A percentile compares a stretch with the other conserved stretches of the same genome.
phyloP scores from a whole-genome alignment of 2,329 filamentous ascomycete species.

The Bipolaris cookei region DNA sequence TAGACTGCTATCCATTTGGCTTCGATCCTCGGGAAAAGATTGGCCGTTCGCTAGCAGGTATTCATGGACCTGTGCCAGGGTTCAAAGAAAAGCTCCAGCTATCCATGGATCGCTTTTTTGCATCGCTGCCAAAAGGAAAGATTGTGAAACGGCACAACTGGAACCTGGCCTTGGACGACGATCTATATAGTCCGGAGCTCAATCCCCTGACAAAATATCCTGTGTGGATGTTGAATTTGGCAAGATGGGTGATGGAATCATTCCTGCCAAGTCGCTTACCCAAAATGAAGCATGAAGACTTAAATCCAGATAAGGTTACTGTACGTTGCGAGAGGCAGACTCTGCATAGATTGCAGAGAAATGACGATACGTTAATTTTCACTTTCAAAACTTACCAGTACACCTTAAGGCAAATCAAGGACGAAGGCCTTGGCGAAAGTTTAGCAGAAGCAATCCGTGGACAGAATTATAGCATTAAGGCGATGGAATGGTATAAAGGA shows the following conservation, averaged over 20 bases:
- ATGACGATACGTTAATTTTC: neutral
- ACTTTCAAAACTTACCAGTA: neutral
- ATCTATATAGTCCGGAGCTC: neutral
- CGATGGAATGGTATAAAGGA: neutral
- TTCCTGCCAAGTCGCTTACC: neutral
- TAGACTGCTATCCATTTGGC: neutral
- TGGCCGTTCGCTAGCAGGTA: neutral
- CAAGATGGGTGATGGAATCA: neutral
- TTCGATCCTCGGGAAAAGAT: neutral
- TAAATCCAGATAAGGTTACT: neutral
- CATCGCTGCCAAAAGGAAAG: neutral
- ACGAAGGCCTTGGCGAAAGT: neutral
- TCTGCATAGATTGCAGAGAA: neutral
- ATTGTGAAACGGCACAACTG: neutral
- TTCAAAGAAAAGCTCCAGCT: neutral
- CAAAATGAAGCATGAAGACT: neutral
- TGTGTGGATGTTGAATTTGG: neutral
- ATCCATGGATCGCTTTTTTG: neutral
- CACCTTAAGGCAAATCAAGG: neutral
- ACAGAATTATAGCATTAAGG: neutral
- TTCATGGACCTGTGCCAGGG: neutral
- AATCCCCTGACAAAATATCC: neutral
- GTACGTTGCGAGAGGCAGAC: neutral
- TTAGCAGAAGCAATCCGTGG: neutral
- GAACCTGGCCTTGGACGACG: neutral